Conservation (phyloP, 2,329 filamentous ascomycete genomes). For the Chaetomiaceae sp. region DNA sequence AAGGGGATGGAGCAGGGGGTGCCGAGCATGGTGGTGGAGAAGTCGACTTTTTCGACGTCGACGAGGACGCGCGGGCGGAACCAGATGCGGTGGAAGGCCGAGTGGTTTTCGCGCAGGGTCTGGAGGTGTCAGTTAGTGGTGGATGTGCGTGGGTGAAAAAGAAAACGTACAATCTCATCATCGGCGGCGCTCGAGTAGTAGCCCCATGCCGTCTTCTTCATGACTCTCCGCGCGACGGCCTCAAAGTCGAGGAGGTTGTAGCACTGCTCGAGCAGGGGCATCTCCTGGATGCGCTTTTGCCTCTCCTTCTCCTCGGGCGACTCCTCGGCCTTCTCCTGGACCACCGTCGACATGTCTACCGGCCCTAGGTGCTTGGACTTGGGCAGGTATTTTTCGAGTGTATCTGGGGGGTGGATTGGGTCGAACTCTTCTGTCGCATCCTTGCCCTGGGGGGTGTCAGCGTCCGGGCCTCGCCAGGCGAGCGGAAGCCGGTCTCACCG, state of each 20-base stretch:
- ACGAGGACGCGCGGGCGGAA: conserved; percentile 87
- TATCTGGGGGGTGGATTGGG: conserved; percentile 83
- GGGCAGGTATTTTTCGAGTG: conserved; percentile 78
- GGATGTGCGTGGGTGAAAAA: not conserved
- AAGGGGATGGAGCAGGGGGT: conserved; percentile 80
- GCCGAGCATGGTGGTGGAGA: conserved; percentile 90
- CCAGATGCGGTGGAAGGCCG: conserved; percentile 94
- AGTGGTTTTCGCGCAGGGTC: conserved; percentile 94
- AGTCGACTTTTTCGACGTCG: conserved; percentile 83
- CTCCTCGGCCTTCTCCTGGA: conserved; percentile 59
- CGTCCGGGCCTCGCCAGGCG: not conserved
- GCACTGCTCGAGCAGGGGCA: conserved; percentile 80
- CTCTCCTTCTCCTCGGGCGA: conserved; percentile 60
- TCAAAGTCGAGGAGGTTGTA: conserved; percentile 97
- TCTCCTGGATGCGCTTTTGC: conserved; percentile 66
- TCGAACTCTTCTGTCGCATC: conserved; percentile 91
- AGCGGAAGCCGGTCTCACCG: conserved; percentile 40
- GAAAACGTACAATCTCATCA: conserved; percentile 69
- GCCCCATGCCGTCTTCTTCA: conserved; percentile 96
- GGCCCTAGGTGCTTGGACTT: conserved; percentile 81
- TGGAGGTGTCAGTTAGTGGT: conserved; percentile 33
- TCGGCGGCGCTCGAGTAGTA: conserved; percentile 95
- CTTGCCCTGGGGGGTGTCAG: conserved; percentile 56
- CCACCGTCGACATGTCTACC: conserved; percentile 81
- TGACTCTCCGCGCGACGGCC: conserved; percentile 78